Percentiles rank a stretch among this genome's conserved stretches.
Conservation (phyloP, 805 yeast species). For the Kuraishia capsulata region DNA sequence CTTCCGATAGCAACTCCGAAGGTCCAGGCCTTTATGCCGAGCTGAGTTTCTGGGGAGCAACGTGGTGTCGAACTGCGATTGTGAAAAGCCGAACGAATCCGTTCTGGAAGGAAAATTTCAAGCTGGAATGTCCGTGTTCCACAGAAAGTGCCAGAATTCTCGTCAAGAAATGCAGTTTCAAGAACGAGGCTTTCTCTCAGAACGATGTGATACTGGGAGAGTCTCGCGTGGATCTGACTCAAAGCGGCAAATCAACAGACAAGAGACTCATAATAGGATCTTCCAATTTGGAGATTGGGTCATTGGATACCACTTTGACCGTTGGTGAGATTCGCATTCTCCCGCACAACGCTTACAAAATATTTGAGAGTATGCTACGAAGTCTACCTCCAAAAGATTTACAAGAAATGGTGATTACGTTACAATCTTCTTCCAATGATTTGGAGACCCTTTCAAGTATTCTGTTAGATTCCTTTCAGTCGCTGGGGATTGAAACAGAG, state of each 20-base stretch:
- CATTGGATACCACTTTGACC: constrained; percentile 40
- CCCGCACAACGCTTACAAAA: constrained; percentile 48
- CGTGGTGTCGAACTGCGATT: constrained; percentile 73
- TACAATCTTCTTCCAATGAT: constrained; percentile 20
- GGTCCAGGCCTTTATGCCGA: constrained; percentile 54
- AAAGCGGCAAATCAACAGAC: background rate
- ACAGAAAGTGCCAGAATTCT: constrained; percentile 43
- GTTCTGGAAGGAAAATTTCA: constrained; percentile 78
- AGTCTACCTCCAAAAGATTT: constrained; percentile 44
- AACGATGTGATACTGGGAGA: constrained; percentile 41
- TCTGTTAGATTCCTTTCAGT: constrained; percentile 66
- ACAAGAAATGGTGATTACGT: constrained; percentile 34
- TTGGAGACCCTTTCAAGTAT: constrained; percentile 50
- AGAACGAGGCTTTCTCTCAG: constrained; percentile 15
- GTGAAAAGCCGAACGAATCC: constrained; percentile 44
- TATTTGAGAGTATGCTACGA: constrained; percentile 52
- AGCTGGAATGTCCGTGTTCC: constrained; percentile 47
- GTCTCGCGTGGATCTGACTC: constrained; percentile 20
- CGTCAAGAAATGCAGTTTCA: constrained; percentile 24
- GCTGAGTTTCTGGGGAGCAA: constrained; percentile 58
- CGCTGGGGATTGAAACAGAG: constrained; percentile 54
- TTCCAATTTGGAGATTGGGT: constrained; percentile 38
- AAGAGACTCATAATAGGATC: background rate
- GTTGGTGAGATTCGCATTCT: constrained; percentile 48
- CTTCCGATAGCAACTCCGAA: constrained; percentile 1